A percentile compares a stretch with the other conserved stretches of the same genome.
phyloP scores from a whole-genome alignment of 1,139 yeast species.

The Pichia sp. region DNA sequence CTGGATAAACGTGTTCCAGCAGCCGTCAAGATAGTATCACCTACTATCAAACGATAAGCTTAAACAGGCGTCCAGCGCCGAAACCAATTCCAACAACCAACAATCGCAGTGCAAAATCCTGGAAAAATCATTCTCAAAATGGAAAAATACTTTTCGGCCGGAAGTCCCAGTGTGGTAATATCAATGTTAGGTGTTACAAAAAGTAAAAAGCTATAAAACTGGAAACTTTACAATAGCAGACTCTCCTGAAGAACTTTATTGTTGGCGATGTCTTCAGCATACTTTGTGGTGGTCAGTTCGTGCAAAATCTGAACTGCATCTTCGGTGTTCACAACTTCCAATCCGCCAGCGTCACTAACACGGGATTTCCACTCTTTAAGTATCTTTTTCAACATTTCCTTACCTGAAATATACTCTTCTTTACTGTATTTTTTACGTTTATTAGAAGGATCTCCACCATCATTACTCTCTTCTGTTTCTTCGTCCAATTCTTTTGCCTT shows the following conservation, averaged over 20 bases:
- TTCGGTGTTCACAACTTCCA: conserved; percentile 32
- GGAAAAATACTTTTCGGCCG: conserved; percentile 1
- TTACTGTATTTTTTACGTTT: conserved; percentile 48
- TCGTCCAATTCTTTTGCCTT: conserved; percentile 86
- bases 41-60: neutral
- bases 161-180: neutral
- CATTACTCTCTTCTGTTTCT: conserved; percentile 36
- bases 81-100: neutral
- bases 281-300: conserved; percentile 29
- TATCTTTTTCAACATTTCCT: conserved; percentile 45
- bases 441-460: conserved; percentile 1
- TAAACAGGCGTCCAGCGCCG: neutral
- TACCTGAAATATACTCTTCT: conserved; percentile 52
- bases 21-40: neutral
- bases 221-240: conserved; percentile 7
- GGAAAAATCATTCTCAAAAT: no score
- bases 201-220: neutral
- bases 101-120: neutral
- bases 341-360: conserved; percentile 35
- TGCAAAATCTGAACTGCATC: conserved; percentile 38
- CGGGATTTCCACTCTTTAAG: conserved; percentile 55
- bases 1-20: neutral
- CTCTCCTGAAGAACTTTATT: conserved; percentile 20
- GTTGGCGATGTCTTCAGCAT: conserved; percentile 13
- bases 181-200: neutral